Conservation (phyloP, 345 rosid genomes). For the Diplotaxis tenuifolia region DNA sequence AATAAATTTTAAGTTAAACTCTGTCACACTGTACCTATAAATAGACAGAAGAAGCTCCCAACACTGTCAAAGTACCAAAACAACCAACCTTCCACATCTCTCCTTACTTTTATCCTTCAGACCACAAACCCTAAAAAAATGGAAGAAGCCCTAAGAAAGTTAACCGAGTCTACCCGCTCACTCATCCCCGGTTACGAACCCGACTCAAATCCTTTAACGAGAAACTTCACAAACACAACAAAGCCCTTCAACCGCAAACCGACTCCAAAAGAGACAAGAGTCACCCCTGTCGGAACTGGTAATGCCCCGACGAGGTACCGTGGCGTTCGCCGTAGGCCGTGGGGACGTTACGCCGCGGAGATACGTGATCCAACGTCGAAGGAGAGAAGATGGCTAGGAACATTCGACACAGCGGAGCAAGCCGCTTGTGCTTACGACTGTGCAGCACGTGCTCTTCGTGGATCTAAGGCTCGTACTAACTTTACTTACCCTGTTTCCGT, state of each 20-base stretch:
- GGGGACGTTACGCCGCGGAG: conserved; percentile 99
- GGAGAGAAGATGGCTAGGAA: conserved; percentile 95
- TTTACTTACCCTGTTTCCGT: conserved; percentile 56
- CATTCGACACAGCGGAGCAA: conserved; percentile 98
- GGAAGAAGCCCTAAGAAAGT: conserved; percentile 69
- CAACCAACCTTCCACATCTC: not conserved
- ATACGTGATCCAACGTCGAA: conserved; percentile 87
- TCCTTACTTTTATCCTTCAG: not conserved
- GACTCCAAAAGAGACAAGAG: conserved; percentile 40
- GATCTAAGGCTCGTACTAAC: conserved; percentile 87
- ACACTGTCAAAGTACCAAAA: not conserved
- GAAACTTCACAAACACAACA: conserved; percentile 28
- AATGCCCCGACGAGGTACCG: conserved; percentile 68
- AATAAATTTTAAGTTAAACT: not conserved
- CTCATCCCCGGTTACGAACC: not conserved
- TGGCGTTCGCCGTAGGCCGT: conserved; percentile 89
- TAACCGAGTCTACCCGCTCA: conserved; percentile 31
- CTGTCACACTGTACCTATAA: conserved; percentile 16
- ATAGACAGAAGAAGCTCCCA: conserved; percentile 1
- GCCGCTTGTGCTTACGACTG: conserved; percentile 94
- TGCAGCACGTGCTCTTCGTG: conserved; percentile 92
- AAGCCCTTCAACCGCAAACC: conserved; percentile 12
- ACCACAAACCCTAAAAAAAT: conserved; percentile 34
- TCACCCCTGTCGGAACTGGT: conserved; percentile 36
- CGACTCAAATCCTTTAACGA: conserved; percentile 15